Conservation (phyloP, 495 filamentous ascomycete species). For the Talaromyces trachyspermus region DNA sequence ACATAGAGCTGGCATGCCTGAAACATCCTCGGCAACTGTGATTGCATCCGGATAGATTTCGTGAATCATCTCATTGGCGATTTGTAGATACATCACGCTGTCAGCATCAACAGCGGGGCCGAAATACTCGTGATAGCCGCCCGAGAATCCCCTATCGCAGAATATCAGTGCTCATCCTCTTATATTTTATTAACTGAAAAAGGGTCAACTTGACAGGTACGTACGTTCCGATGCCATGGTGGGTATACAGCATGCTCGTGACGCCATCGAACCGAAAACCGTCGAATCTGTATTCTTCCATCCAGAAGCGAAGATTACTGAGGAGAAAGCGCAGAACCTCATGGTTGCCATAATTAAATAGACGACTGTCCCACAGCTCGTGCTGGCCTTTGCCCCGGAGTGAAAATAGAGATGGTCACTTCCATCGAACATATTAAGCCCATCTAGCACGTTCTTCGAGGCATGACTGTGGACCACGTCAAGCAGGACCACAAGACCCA, state of each 20-base stretch:
- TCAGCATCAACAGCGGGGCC: conserved; percentile 89
- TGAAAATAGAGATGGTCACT: conserved; percentile 96
- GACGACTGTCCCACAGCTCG: conserved; percentile 87
- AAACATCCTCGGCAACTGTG: conserved; percentile 94
- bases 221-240: conserved; percentile 97
- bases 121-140: conserved; percentile 98
- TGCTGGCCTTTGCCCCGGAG: conserved; percentile 74
- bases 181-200: no score
- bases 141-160: conserved; percentile 75
- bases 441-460: conserved; percentile 92
- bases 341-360: conserved; percentile 95
- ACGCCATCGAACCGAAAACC: conserved; percentile 98
- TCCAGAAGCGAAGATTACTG: conserved; percentile 96
- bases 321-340: conserved; percentile 91
- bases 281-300: conserved; percentile 96
- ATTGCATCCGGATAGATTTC: conserved; percentile 75
- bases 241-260: conserved; percentile 92
- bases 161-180: no score
- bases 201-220: conserved; percentile 37
- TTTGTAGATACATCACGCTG: conserved; percentile 89
- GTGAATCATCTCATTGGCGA: conserved; percentile 96
- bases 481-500: conserved; percentile 87
- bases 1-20: conserved; percentile 94
- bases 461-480: conserved; percentile 98
- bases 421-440: conserved; percentile 90